phyloP scores from a whole-genome alignment of 257 asterid genomes.

The Ophiorrhiza pumila region DNA sequence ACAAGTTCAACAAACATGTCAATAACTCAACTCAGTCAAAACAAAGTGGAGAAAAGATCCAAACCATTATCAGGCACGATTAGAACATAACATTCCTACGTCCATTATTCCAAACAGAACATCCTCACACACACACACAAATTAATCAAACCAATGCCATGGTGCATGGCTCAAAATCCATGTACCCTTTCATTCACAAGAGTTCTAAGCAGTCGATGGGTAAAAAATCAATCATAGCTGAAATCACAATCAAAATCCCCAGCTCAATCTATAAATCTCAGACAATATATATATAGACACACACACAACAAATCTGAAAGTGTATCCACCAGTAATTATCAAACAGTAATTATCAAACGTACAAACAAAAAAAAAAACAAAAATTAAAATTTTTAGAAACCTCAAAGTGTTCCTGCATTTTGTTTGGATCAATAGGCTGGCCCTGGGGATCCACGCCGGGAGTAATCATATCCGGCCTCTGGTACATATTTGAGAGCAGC shows the following conservation, averaged over 20 bases:
- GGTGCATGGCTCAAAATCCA: not conserved
- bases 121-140: not conserved
- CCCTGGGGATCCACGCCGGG: conserved; percentile 95
- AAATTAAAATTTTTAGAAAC: conserved; percentile 25
- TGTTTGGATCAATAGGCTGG: conserved; percentile 71
- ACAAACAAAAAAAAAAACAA: not conserved
- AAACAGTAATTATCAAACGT: not conserved
- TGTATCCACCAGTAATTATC: not conserved
- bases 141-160: not conserved
- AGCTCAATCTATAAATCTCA: not conserved
- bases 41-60: not conserved
- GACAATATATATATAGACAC: not conserved
- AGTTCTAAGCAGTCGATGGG: not conserved
- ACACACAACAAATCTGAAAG: not conserved
- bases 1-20: conserved; percentile 14
- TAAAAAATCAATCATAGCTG: not conserved
- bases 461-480: conserved; percentile 89
- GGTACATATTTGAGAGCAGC: conserved; percentile 87
- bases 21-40: not conserved
- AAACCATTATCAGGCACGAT: not conserved
- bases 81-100: not conserved
- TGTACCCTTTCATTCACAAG: no score
- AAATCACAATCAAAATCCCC: not conserved
- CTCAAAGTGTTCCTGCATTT: conserved; percentile 91
- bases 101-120: not conserved